Evolutionary conservation across 2,329 filamentous ascomycete genomes (phyloP).

Genomic region (Aspergillus sp.): DNA sequence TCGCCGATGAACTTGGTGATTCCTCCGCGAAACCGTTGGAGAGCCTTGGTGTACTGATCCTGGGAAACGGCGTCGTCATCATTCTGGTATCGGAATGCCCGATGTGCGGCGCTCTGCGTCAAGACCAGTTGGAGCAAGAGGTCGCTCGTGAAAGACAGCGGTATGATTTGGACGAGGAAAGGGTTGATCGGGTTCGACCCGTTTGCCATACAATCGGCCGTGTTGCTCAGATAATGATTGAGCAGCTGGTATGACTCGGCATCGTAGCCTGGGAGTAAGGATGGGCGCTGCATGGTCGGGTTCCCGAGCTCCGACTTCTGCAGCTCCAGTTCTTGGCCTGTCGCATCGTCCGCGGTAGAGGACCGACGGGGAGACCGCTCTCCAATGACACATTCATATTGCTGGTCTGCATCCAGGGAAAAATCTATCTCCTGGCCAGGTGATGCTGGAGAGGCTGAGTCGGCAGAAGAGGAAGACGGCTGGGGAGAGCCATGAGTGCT

Average conservation of each 20-base stretch:
- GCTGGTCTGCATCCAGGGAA: neutral
- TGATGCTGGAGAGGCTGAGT: neutral
- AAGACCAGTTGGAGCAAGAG: slow-evolving; percentile 40
- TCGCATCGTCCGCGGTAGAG: no score
- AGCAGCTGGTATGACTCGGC: slow-evolving; percentile 30
- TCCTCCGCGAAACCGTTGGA: slow-evolving; percentile 19
- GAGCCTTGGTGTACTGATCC: slow-evolving; percentile 21
- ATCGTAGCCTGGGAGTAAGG: slow-evolving; percentile 21
- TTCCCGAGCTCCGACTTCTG: slow-evolving; percentile 8
- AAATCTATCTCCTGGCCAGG: neutral
- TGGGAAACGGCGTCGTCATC: slow-evolving; percentile 22
- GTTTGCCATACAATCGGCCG: slow-evolving; percentile 41
- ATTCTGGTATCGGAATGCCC: slow-evolving; percentile 20
- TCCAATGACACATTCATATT: no score
- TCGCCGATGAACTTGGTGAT: slow-evolving; percentile 23
- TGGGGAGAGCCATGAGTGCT: neutral
- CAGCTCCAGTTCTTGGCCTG: neutral
- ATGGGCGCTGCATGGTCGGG: slow-evolving; percentile 16
- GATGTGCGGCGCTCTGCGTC: slow-evolving; percentile 31
- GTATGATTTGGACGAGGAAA: slow-evolving; percentile 39
- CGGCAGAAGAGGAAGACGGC: neutral
- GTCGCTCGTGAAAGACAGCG: slow-evolving; percentile 38
- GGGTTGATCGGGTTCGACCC: slow-evolving; percentile 40
- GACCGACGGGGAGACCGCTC: no score
- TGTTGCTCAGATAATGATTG: slow-evolving; percentile 38